Percentiles rank a stretch among this genome's conserved stretches.
These are phyloP conservation scores for Dactylonectria macrodidyma DNA, from an alignment of 2,329 filamentous ascomycete genomes.

Conservation along the genomic window DNA sequence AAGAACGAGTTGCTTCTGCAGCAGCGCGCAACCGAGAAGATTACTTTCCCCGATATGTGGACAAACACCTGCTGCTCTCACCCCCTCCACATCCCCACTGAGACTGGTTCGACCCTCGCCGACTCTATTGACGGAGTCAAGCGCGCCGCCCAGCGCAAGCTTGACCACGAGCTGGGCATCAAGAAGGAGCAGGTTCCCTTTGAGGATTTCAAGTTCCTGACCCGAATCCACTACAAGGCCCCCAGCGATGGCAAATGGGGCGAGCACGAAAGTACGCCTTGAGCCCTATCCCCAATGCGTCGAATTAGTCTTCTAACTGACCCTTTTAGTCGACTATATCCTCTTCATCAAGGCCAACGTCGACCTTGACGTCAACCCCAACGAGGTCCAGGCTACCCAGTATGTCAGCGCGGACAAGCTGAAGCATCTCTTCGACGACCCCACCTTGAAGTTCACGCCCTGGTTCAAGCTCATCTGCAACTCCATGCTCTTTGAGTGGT, in stretches of 20 bases:
- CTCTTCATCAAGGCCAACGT: constrained; percentile 97
- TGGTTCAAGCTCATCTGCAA: constrained; percentile 99
- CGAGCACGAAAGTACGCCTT: constrained; percentile 91
- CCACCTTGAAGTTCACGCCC: constrained; percentile 88
- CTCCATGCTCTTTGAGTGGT: constrained; percentile 98
- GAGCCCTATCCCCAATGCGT: neutral
- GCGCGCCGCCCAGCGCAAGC: constrained; percentile 91
- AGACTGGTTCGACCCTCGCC: constrained; percentile 87
- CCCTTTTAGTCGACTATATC: constrained; percentile 89
- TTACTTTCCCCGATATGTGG: constrained; percentile 99
- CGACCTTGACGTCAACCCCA: constrained; percentile 84
- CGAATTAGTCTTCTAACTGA: constrained; percentile 25
- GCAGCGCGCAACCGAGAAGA: constrained; percentile 96
- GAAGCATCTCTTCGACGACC: constrained; percentile 87
- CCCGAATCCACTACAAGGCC: constrained; percentile 97
- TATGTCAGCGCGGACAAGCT: constrained; percentile 89
- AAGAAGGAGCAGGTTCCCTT: constrained; percentile 89
- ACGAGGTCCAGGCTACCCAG: constrained; percentile 88
- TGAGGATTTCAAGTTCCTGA: constrained; percentile 93
- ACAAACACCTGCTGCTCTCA: constrained; percentile 99
- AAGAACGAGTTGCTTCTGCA: constrained; percentile 94
- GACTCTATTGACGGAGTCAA: constrained; percentile 90
- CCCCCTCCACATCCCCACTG: constrained; percentile 89
- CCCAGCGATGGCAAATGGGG: constrained; percentile 98
- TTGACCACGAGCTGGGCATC: constrained; percentile 96